Evolutionary conservation across 371 early-diverging fungal genomes (phyloP).

Genomic region (Actinomucor elegans): DNA sequence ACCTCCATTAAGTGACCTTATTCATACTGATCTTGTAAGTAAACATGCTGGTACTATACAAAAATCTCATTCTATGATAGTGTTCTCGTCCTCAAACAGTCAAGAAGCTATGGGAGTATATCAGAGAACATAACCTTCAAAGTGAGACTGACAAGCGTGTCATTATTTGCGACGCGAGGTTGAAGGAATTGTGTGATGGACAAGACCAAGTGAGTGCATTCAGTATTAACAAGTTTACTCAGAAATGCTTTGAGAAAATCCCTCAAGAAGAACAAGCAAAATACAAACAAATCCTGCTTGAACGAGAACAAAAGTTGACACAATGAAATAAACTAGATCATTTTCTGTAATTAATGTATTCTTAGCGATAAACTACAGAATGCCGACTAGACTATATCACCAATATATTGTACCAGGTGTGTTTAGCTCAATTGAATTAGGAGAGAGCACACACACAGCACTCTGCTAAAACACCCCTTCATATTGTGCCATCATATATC

Average conservation of each 20-base stretch:
- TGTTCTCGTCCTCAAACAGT: conserved; percentile 43
- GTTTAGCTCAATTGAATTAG: too few relatives aligned
- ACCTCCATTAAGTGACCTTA: conserved; percentile 31
- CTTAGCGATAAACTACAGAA: too few relatives aligned
- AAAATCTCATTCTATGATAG: conserved; percentile 14
- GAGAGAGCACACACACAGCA: too few relatives aligned
- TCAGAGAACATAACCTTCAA: conserved; percentile 43
- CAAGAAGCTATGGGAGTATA: conserved; percentile 50
- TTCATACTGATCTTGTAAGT: conserved; percentile 8
- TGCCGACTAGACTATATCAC: too few relatives aligned
- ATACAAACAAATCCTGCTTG: conserved; percentile 4
- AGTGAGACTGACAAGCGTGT: conserved; percentile 35
- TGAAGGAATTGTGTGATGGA: conserved; percentile 28
- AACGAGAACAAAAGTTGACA: too few relatives aligned
- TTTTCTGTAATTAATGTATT: too few relatives aligned
- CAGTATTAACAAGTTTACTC: conserved; percentile 16
- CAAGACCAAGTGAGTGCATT: conserved; percentile 8
- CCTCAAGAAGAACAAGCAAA: conserved; percentile 16
- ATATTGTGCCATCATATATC: too few relatives aligned
- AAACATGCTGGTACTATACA: not conserved
- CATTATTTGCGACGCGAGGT: conserved; percentile 39
- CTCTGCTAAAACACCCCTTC: too few relatives aligned
- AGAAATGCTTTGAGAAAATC: conserved; percentile 11
- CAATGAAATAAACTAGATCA: too few relatives aligned
- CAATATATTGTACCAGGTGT: too few relatives aligned